Base-by-base conservation (phyloP, 345 rosid species). In the Corymbia maculata region DNA sequence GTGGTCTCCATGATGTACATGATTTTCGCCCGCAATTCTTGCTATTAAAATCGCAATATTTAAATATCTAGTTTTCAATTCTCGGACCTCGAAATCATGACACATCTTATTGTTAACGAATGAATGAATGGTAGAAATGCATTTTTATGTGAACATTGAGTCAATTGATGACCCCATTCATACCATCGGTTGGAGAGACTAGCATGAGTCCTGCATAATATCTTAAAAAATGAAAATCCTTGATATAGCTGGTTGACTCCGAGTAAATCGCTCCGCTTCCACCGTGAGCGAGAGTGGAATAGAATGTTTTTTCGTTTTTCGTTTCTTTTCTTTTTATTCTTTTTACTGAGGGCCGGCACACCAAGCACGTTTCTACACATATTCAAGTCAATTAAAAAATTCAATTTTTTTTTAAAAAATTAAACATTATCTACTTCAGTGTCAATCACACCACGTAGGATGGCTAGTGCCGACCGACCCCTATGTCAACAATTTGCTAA, bases 401-500 rank as follows among this genome's bases (percentile, higher is more conserved):
- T 55, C 24, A 5, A 55, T 1, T 10, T 55, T 9, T 8, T 55
- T 8, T 55, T 22, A 28, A 55, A 55, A 55, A 55, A 8, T 55
- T 55, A 21, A 55, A 55, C 8, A 22, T 22, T 22, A 0, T 55
- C 2, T 4, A 55, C 6, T 8, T 55, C 24, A 55, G 11, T 5
- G 1, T 55, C 1, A 4, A 1, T 4, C 28, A 4, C 4, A 7
- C 12, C 68, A 59, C 1, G 6, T 59, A 61, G 0, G 8, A 61
- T 26, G 3, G 1, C 8, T 36, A 36, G 42, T 36, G 42, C 42
- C 4, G 4, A 36, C 42, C 1, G 0, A 61, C 8, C 3, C 0
- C 3, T 15, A 12, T 0, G 4, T 26, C 13, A 13, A 28, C 0
- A 3, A 0, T 0, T 26, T 59, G 0, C 0, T 7, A 59, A 59